Base-by-base conservation (phyloP, 73 alveolate species). In the Stentor coeruleus region DNA sequence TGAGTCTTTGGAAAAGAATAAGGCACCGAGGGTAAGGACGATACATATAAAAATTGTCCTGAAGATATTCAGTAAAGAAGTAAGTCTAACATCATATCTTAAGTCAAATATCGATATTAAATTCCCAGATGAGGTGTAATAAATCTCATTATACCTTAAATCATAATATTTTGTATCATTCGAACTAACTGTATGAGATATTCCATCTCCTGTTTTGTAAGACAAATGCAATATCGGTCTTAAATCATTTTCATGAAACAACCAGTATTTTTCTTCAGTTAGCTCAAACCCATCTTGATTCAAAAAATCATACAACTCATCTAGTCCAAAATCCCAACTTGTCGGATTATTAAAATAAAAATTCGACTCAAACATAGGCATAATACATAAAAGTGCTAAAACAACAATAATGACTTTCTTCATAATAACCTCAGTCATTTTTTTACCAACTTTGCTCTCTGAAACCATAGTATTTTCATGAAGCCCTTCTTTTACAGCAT, bases 1-100 rank as follows among this genome's bases (percentile, higher is more conserved):
- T 20, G 98, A 97, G 76, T 94, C 98, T 72, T 82, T 88, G 49
- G 96, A 39, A 73, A 94, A 89, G 66, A 90, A 86, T 38, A 94
- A 59, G 33, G 97, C 93, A 0, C 95, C 95, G 3, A 86, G 38
- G 31, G 95, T 91, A 30, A 92, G 88, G 11, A 94, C 91, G 38
- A 94, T 77, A 79, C 97, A 87, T 28, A 90, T 86, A 86, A 94
- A 92, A 39, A 86, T 57, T 3, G 98, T 94, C 84, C 95, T 83
- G 49, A 90, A 86, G 49, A 94, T 83, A 33, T 88, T 84, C 74
- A 92, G 85, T 3, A 85, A 83, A 3, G 97, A 92, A 57, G 84
- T 57, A 33, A 66, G 30, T 66, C 30, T 66, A 66, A 91, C 87
- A 39, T 85, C 60, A 49, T 60, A 58, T 57, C 82, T 86, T 42